These are phyloP conservation scores for Capronia epimyces DNA, from an alignment of 2,329 filamentous ascomycete genomes.

Conservation along the genomic window DNA sequence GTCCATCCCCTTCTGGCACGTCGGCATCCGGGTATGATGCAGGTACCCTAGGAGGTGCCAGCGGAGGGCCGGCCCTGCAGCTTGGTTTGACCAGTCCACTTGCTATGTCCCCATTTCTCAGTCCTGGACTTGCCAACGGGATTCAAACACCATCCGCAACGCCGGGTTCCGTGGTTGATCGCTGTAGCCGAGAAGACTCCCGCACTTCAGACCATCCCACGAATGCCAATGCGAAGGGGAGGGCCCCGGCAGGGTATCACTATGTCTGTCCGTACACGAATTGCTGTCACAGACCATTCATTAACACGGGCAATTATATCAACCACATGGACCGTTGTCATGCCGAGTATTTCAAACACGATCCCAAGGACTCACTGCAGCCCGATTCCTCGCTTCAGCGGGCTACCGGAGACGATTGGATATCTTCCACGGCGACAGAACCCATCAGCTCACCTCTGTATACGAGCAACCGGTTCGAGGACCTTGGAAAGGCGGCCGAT, in stretches of 20 bases:
- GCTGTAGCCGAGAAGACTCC: no score
- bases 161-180: no score
- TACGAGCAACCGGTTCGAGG: no score
- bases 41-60: no score
- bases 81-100: no score
- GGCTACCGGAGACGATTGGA: slow-evolving; percentile 1
- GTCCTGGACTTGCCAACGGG: no score
- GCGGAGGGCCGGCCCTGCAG: no score
- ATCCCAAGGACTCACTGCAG: slow-evolving; percentile 8
- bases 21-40: no score
- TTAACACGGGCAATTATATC: slow-evolving; percentile 13
- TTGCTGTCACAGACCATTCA: slow-evolving; percentile 12
- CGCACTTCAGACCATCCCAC: not conserved
- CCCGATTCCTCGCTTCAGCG: slow-evolving; percentile 5
- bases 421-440: not conserved
- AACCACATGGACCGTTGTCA: slow-evolving; percentile 15
- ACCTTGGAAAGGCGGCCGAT: not conserved
- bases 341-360: slow-evolving; percentile 1
- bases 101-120: no score
- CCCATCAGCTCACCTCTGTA: slow-evolving; percentile 3
- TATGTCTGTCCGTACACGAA: slow-evolving; percentile 12
- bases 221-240: not conserved
- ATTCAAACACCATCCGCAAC: no score
- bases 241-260: slow-evolving; percentile 8
- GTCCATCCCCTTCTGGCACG: no score